Conservation (phyloP, 2,329 filamentous ascomycete species). For the Beauveria australis region DNA sequence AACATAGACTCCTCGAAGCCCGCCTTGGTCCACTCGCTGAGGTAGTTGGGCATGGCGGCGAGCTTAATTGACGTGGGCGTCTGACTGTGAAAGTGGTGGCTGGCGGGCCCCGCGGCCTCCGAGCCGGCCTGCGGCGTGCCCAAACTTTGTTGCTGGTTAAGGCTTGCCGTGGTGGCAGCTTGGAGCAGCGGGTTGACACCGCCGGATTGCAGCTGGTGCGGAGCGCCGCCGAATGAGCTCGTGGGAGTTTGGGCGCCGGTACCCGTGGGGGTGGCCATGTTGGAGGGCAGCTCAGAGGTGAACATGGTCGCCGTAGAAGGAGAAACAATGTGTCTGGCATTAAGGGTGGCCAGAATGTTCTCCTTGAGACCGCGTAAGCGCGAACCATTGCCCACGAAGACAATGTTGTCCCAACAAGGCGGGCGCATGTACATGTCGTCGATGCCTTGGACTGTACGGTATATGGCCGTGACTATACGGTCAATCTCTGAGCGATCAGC, state of each 20-base stretch:
- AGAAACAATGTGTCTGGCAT: slow-evolving; percentile 78
- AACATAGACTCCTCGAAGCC: slow-evolving; percentile 76
- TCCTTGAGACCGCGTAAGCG: slow-evolving; percentile 74
- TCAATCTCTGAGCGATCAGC: slow-evolving; percentile 67
- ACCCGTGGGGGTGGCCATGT: slow-evolving; percentile 81
- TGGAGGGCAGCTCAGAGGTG: slow-evolving; percentile 90
- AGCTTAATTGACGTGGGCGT: slow-evolving; percentile 80
- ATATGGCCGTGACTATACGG: slow-evolving; percentile 74
- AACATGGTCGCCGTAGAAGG: slow-evolving; percentile 93
- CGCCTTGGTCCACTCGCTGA: slow-evolving; percentile 82
- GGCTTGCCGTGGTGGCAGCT: slow-evolving; percentile 72
- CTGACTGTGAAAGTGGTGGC: slow-evolving; percentile 49
- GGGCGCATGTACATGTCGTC: slow-evolving; percentile 78
- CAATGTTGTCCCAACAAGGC: slow-evolving; percentile 82
- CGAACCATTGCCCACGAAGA: slow-evolving; percentile 84
- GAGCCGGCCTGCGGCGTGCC: slow-evolving; percentile 35
- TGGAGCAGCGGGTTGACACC: slow-evolving; percentile 85
- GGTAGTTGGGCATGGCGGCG: slow-evolving; percentile 71
- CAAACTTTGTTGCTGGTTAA: slow-evolving; percentile 24
- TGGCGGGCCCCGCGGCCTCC: slow-evolving; percentile 26
- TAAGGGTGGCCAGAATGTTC: slow-evolving; percentile 72
- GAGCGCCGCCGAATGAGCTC: slow-evolving; percentile 43
- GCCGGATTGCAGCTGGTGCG: slow-evolving; percentile 43
- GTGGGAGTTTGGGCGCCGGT: slow-evolving; percentile 90
- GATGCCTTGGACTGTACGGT: slow-evolving; percentile 73